Evolutionary conservation across 306 rosid species (phyloP), one percentile per base, ranked within the genome.

Genomic region (Rubus parviflorus): DNA sequence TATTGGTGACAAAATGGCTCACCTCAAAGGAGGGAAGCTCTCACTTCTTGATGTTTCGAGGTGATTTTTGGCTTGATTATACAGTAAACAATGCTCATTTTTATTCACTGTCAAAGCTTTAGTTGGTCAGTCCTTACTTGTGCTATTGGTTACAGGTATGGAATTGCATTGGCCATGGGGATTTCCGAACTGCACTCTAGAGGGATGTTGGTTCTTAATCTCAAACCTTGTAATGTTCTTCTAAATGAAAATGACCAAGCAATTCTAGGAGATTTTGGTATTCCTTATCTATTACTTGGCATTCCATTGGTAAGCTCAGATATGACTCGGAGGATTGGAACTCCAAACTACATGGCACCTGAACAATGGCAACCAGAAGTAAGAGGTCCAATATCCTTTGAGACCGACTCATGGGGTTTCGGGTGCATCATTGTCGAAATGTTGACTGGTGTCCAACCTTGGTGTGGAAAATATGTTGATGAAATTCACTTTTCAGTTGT

Each of bases 281-380:
- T 92, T 78, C 97, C 97, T n/a, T 84, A 71, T 75, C 87, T 94
- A 38, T 81, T 94, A 75, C 88, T 84, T 66, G 92, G 93, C 67
- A 74, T 89, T 67, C 86, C 95, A n/a, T 77, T 79, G 69, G 74
- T 88, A 51, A 80, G 77, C 85, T 75, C 91, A 37, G 91, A 88
- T 77, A 73, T 85, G 80, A 82, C 86, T 86, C 81, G 65, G 77
- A 88, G 97, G 87, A 85, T 89, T 77, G 98, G 98, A 83, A 89
- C 95, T 62, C 97, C 97, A 66, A 90, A 83, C 86, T 94, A 94
- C 90, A 92, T 94, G 98, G 97, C 97, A 68, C 97, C 98, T 43
- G 98, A 94, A 79, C 97, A 92, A 81, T 92, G 97, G 98, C 86
- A 89, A 71, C 97, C 97, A 56, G 97, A 94, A 68, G 81, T 86